These are phyloP conservation scores for Coemansia sp. DNA, from an alignment of 192 early-diverging fungal genomes.

Conservation along the genomic window DNA sequence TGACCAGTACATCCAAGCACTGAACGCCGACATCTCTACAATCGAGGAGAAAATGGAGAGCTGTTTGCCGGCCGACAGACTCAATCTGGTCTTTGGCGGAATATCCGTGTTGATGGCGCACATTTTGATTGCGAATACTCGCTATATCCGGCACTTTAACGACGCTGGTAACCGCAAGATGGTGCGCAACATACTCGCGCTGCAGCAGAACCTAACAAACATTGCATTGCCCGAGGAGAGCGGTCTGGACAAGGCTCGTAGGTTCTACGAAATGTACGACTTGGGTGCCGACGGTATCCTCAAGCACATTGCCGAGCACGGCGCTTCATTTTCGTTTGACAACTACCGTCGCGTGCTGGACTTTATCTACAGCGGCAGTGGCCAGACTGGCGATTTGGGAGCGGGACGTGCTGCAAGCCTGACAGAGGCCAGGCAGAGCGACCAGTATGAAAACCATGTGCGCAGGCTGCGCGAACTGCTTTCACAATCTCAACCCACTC, in stretches of 20 bases:
- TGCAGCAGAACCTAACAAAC: slow-evolving; percentile 89
- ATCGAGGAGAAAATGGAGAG: slow-evolving; percentile 73
- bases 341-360: slow-evolving; percentile 78
- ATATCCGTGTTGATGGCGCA: slow-evolving; percentile 75
- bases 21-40: slow-evolving; percentile 78
- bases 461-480: neutral
- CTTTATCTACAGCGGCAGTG: slow-evolving; percentile 62
- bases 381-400: slow-evolving; percentile 26
- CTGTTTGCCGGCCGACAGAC: slow-evolving; percentile 64
- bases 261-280: slow-evolving; percentile 77
- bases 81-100: slow-evolving; percentile 82
- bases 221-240: slow-evolving; percentile 67
- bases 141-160: slow-evolving; percentile 71
- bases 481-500: neutral
- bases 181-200: slow-evolving; percentile 78
- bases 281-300: slow-evolving; percentile 64
- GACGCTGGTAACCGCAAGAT: slow-evolving; percentile 73
- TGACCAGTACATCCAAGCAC: slow-evolving; percentile 81
- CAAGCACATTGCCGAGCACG: slow-evolving; percentile 61
- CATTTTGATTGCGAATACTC: slow-evolving; percentile 67
- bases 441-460: neutral
- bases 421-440: slow-evolving; percentile 17
- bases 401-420: slow-evolving; percentile 32
- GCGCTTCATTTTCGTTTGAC: slow-evolving; percentile 72
- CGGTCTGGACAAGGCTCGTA: slow-evolving; percentile 67